Percentiles rank a stretch among this genome's conserved stretches.
phyloP scores from a whole-genome alignment of 768 basidiomycete genomes.

The Macrolepiota dolichaula region DNA sequence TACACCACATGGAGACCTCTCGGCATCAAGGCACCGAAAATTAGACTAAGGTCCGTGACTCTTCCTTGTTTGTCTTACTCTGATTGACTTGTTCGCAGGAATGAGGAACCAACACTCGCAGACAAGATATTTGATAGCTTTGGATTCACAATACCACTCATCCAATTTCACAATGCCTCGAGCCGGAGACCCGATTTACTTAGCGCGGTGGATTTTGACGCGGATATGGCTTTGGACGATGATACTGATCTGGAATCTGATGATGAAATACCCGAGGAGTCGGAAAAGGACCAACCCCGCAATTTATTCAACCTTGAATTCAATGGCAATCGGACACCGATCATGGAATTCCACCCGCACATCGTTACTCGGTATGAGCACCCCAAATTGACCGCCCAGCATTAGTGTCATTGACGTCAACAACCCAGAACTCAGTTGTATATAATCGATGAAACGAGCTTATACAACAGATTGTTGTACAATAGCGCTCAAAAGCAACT shows the following conservation, averaged over 20 bases:
- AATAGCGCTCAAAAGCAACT: constrained; percentile 21
- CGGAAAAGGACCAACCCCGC: background rate
- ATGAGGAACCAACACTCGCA: constrained; percentile 8
- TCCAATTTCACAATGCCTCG: constrained; percentile 27
- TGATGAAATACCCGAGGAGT: constrained; percentile 8
- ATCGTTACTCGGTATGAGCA: constrained; percentile 29
- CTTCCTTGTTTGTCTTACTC: constrained; percentile 16
- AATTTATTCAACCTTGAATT: constrained; percentile 3
- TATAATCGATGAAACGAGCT: constrained; percentile 27
- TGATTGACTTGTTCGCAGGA: background rate
- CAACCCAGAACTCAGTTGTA: constrained; percentile 29
- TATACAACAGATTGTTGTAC: constrained; percentile 27
- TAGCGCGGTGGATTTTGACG: constrained; percentile 11
- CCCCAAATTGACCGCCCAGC: background rate
- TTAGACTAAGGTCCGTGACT: constrained; percentile 24
- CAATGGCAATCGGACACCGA: constrained; percentile 15
- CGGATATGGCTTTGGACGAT: background rate
- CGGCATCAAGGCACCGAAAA: constrained; percentile 11
- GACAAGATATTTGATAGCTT: constrained; percentile 33
- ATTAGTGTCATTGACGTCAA: background rate
- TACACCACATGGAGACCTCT: constrained; percentile 29
- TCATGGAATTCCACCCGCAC: constrained; percentile 27
- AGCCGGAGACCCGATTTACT: constrained; percentile 1
- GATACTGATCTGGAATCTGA: constrained; percentile 6
- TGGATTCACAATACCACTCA: constrained; percentile 27